Evolutionary conservation across 2,329 filamentous ascomycete genomes (phyloP).

Genomic region (Ophiosphaerella korrae): DNA sequence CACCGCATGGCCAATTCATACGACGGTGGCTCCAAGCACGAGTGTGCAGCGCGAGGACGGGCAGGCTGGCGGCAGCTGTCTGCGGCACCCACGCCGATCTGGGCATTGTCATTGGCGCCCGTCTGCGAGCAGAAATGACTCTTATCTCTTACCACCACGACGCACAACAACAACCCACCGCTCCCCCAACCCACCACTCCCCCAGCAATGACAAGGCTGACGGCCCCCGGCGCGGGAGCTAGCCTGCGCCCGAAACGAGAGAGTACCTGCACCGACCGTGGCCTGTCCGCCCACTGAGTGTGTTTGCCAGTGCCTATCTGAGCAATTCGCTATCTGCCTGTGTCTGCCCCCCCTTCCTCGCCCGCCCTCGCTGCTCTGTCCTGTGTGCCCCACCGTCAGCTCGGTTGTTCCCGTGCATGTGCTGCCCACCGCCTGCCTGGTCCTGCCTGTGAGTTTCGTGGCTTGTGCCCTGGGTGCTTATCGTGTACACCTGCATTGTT

Average conservation of each 20-base stretch:
- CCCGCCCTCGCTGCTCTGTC: slow-evolving; percentile 13
- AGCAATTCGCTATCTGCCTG: slow-evolving; percentile 6
- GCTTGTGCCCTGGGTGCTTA: slow-evolving; percentile 27
- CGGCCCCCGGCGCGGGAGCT: slow-evolving; percentile 42
- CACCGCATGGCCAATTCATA: no score
- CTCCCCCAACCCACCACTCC: slow-evolving; percentile 16
- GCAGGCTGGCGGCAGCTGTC: not conserved
- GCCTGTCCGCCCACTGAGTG: slow-evolving; percentile 18
- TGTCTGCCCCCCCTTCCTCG: slow-evolving; percentile 15
- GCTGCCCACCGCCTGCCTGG: slow-evolving; percentile 22
- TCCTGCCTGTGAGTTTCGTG: slow-evolving; percentile 27
- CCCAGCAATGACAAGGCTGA: slow-evolving; percentile 31
- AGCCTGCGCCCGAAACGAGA: slow-evolving; percentile 38
- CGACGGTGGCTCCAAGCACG: no score
- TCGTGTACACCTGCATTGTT: slow-evolving; percentile 34
- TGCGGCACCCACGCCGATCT: not conserved
- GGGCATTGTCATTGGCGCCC: slow-evolving; percentile 21
- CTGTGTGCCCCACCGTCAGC: slow-evolving; percentile 26
- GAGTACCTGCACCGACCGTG: slow-evolving; percentile 40
- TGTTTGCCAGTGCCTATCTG: no score
- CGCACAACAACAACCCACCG: slow-evolving; percentile 19
- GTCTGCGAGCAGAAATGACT: slow-evolving; percentile 14
- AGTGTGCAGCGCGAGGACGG: no score
- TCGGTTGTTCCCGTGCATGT: slow-evolving; percentile 39
- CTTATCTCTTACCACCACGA: slow-evolving; percentile 34